Base-by-base conservation (phyloP, 2,329 filamentous ascomycete genomes). In the Botrytis elliptica region DNA sequence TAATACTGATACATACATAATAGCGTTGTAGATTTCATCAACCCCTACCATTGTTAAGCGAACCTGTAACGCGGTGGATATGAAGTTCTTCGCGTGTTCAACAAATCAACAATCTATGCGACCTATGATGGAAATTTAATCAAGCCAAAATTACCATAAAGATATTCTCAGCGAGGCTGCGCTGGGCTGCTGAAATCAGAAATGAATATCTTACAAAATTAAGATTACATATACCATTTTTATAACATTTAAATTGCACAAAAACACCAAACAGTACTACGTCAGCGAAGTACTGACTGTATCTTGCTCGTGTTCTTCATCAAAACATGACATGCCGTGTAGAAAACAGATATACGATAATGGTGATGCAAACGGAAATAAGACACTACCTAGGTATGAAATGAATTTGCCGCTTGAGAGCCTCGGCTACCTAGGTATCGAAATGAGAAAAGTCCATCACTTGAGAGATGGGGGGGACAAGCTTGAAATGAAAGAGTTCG, bases 161-260 rank as follows among this genome's bases (percentile, higher is more conserved):
- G 25, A 69, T 57, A 57, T 69, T 57, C 25, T 42, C 49, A 25
- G 36, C 25, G 66, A 69, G 66, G 66, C 66, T 57, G 49, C 36
- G 49, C 65, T 68, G 36, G 49, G n/a, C 55, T 20, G 55, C 55
- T 46, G 52, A 70, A 63, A 63, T n/a, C 18, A 57, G 36, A 44
- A 67, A 52, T 22, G 44, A 36, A 59, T 22, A 60, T 59, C 29
- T 62, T 62, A 62, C 57, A 68, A 46, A 40, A 40, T 68, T 69
- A 73, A 73, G 44, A 73, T 73, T 73, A 55, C 64, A 42, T n/a
- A 69, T 73, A 69, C 55, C 71, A 62, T 73, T 69, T 69, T 69
- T 73, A 69, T 33, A 52, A 62, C 33, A 44, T 12, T 4, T 49
- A 29, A 36, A 69, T 69, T 36, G 52, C 71, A 55, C 63, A 25